Percentiles rank a stretch among this genome's conserved stretches.
These are phyloP conservation scores for Bondarzewia mesenterica DNA, from an alignment of 1,284 basidiomycete genomes.

Conservation along the genomic window DNA sequence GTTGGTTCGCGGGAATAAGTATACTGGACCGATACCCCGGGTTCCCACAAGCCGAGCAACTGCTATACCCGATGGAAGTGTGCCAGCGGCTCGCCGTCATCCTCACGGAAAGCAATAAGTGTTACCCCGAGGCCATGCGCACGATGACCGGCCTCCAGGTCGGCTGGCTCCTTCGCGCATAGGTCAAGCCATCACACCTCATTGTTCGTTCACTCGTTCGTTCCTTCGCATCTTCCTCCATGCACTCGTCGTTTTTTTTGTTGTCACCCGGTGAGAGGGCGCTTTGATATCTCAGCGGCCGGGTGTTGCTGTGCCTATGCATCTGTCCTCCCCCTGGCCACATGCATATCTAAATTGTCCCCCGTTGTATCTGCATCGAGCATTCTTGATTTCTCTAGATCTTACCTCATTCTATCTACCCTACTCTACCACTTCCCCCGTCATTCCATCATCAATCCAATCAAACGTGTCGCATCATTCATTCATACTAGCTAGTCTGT, in stretches of 20 bases:
- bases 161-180: slow-evolving; percentile 56
- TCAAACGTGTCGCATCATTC: too few relatives aligned
- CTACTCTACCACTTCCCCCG: too few relatives aligned
- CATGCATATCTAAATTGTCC: too few relatives aligned
- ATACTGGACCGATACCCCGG: slow-evolving; percentile 62
- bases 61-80: slow-evolving; percentile 67
- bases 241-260: not conserved
- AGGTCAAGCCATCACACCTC: not conserved
- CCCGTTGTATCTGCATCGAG: too few relatives aligned
- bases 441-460: too few relatives aligned
- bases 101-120: slow-evolving; percentile 63
- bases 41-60: slow-evolving; percentile 76
- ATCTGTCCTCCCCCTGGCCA: too few relatives aligned
- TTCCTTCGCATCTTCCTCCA: not conserved
- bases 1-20: slow-evolving; percentile 23
- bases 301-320: not conserved
- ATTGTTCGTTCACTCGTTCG: not conserved
- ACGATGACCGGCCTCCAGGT: slow-evolving; percentile 73
- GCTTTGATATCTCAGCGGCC: not conserved
- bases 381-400: too few relatives aligned
- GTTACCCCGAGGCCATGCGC: slow-evolving; percentile 67
- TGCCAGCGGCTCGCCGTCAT: slow-evolving; percentile 60
- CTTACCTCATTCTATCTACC: too few relatives aligned
- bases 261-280: not conserved
- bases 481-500: too few relatives aligned